phyloP scores from a whole-genome alignment of 805 yeast genomes.

The Candida hungchunana region DNA sequence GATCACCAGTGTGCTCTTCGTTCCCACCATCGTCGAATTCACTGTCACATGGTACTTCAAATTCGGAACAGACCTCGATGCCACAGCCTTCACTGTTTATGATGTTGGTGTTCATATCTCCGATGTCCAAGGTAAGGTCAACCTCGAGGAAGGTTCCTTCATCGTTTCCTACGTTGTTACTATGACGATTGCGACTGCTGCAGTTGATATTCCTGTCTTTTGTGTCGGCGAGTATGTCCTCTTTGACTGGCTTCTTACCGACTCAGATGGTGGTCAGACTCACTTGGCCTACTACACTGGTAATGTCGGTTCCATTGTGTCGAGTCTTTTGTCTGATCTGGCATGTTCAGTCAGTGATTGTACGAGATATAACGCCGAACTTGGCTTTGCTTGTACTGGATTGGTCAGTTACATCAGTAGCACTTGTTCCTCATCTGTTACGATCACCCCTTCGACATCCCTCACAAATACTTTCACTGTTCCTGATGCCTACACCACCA shows the following conservation, averaged over 20 bases:
- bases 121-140: conserved; percentile 12
- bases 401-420: no score
- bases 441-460: no score
- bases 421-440: no score
- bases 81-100: conserved; percentile 8
- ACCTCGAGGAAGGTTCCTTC: conserved; percentile 17
- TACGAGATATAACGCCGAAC: no score
- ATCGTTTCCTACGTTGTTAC: conserved; percentile 9
- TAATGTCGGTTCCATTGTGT: no score
- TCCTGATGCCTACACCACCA: no score
- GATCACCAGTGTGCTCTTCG: not conserved
- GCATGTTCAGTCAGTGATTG: no score
- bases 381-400: no score
- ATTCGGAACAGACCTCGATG: conserved; percentile 10
- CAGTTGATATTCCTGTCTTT: conserved; percentile 2
- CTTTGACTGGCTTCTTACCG: conserved; percentile 12
- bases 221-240: conserved; percentile 15
- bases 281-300: no score
- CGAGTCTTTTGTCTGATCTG: no score
- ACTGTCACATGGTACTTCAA: conserved; percentile 18
- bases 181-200: conserved; percentile 4
- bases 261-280: no score
- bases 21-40: conserved; percentile 9
- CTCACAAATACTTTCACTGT: no score
- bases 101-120: conserved; percentile 6